Conservation (phyloP, 768 basidiomycete species). For the Roridomyces roridus region DNA sequence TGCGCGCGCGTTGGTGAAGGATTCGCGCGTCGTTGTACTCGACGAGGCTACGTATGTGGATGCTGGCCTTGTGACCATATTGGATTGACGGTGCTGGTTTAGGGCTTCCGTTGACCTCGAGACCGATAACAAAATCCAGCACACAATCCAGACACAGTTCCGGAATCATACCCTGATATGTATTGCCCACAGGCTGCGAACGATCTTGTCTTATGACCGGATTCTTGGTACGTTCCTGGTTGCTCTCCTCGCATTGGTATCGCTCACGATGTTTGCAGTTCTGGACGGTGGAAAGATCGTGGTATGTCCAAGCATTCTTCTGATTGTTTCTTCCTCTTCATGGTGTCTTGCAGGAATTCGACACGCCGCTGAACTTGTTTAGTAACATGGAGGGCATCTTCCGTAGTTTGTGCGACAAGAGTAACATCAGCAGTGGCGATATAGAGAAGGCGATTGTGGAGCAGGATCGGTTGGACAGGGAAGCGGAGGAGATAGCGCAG, state of each 20-base stretch:
- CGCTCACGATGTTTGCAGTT: slow-evolving; percentile 36
- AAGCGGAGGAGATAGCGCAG: slow-evolving; percentile 7
- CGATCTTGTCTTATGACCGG: slow-evolving; percentile 79
- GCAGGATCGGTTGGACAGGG: too few species aligned
- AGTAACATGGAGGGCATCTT: slow-evolving; percentile 57
- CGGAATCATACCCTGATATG: slow-evolving; percentile 74
- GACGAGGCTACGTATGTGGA: slow-evolving; percentile 77
- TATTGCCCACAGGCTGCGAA: slow-evolving; percentile 81
- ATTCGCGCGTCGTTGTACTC: slow-evolving; percentile 75
- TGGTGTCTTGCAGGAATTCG: too few species aligned
- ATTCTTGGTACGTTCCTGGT: slow-evolving; percentile 48
- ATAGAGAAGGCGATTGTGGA: slow-evolving; percentile 34
- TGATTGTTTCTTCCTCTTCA: too few species aligned
- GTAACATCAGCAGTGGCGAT: slow-evolving; percentile 54
- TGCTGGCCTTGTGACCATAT: too few species aligned
- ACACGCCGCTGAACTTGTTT: slow-evolving; percentile 61
- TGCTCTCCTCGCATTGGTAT: not conserved
- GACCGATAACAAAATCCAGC: slow-evolving; percentile 83
- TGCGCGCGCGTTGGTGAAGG: slow-evolving; percentile 73
- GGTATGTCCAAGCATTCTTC: slow-evolving; percentile 39
- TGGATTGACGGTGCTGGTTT: too few species aligned
- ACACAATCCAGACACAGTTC: slow-evolving; percentile 79
- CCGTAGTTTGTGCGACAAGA: slow-evolving; percentile 65
- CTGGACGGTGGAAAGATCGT: slow-evolving; percentile 68
- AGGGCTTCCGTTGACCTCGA: slow-evolving; percentile 77